These are phyloP conservation scores for Gomphus bonarii DNA, from an alignment of 1,284 basidiomycete genomes.

Conservation along the genomic window DNA sequence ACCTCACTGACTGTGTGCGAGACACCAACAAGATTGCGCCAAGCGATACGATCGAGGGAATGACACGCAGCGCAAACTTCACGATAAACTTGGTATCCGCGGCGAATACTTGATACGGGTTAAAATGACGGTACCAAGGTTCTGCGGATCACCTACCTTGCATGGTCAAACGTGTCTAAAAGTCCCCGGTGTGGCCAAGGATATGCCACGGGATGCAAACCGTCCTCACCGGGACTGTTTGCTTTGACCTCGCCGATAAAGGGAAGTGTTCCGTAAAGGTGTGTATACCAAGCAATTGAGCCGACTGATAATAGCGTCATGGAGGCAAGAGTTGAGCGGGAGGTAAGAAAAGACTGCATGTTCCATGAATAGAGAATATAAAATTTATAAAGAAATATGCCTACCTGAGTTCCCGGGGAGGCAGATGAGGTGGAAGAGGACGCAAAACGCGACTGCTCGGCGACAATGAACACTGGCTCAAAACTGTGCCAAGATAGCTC, in stretches of 20 bases:
- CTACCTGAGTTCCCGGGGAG: constrained; percentile 39
- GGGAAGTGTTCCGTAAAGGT: constrained; percentile 83
- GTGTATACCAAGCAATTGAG: constrained; percentile 92
- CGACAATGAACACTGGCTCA: neutral
- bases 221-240: constrained; percentile 86
- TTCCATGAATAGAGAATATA: constrained; percentile 16
- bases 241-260: constrained; percentile 85
- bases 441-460: constrained; percentile 52
- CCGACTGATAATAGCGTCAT: constrained; percentile 77
- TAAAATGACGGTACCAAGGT: constrained; percentile 10
- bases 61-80: constrained; percentile 99
- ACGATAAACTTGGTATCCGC: constrained; percentile 98
- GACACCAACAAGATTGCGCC: constrained; percentile 98
- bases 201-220: constrained; percentile 82
- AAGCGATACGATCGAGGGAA: constrained; percentile 97
- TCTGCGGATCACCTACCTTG: constrained; percentile 44
- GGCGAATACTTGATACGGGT: constrained; percentile 65
- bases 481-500: neutral
- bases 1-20: constrained; percentile 93
- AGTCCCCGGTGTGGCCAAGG: constrained; percentile 89
- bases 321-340: constrained; percentile 70
- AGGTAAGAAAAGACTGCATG: constrained; percentile 45
- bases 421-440: constrained; percentile 46
- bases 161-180: constrained; percentile 92
- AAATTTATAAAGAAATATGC: constrained; percentile 12